Conservation (phyloP, 164 flowering plant species). For the Buxus sempervirens region DNA sequence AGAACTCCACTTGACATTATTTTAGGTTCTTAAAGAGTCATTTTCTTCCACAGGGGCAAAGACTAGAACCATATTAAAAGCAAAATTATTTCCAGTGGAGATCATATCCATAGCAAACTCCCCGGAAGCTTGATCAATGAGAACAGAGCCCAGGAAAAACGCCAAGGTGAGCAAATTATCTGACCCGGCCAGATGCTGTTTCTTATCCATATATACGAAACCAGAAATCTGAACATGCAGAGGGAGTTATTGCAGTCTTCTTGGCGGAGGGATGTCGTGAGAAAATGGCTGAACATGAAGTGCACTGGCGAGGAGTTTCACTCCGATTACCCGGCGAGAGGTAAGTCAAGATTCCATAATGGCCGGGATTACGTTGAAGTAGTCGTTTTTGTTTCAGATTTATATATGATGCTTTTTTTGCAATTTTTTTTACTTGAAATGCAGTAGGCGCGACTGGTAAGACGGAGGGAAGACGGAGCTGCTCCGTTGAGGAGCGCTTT, state of each 20-base stretch:
- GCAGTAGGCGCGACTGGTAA: constrained; percentile 4
- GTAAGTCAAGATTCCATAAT: constrained; percentile 13
- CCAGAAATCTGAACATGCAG: not conserved
- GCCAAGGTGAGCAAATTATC: constrained; percentile 30
- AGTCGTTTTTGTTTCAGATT: too few species aligned
- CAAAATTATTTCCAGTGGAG: not conserved
- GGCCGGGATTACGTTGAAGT: too few species aligned
- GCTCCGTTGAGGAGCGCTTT: constrained; percentile 51
- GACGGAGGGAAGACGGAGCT: constrained; percentile 47
- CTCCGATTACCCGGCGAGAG: constrained; percentile 41
- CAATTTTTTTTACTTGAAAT: too few species aligned
- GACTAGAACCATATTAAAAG: not conserved
- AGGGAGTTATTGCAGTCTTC: constrained; percentile 35
- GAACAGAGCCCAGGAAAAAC: constrained; percentile 21
- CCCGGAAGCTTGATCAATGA: constrained; percentile 27
- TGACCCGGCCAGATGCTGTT: not conserved
- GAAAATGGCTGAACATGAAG: constrained; percentile 70
- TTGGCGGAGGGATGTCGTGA: constrained; percentile 58
- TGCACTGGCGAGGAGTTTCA: constrained; percentile 49
- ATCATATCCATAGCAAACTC: not conserved
- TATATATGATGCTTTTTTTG: too few species aligned
- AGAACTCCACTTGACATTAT: constrained; percentile 1
- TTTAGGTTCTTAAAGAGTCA: not conserved
- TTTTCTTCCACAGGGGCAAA: not conserved
- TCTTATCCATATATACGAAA: not conserved